phyloP scores from a whole-genome alignment of 1,284 basidiomycete genomes.

The Violaceomyces palustris region DNA sequence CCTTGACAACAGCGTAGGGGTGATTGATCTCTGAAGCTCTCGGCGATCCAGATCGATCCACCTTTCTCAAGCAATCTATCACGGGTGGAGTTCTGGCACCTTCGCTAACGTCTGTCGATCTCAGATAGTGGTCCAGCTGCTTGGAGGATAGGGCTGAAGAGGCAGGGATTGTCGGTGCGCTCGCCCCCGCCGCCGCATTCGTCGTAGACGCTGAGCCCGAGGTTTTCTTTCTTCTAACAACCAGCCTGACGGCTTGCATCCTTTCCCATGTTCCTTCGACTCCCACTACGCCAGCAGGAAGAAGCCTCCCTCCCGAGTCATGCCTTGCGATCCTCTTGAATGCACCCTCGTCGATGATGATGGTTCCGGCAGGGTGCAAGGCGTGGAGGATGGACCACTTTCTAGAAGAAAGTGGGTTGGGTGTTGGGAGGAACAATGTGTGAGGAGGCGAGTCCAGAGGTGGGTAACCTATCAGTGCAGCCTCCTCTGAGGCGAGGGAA shows the following conservation, averaged over 20 bases:
- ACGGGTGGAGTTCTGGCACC: too few species aligned
- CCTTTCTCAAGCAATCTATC: too few species aligned
- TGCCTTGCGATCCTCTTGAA: constrained; percentile 75
- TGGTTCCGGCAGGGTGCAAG: constrained; percentile 75
- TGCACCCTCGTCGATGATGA: constrained; percentile 84
- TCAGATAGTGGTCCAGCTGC: too few species aligned
- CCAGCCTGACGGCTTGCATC: constrained; percentile 84
- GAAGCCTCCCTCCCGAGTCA: constrained; percentile 80
- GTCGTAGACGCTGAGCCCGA: not conserved
- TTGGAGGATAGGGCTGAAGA: too few species aligned
- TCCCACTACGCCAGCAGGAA: constrained; percentile 82
- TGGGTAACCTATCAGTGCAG: constrained; percentile 27
- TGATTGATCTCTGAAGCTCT: too few species aligned
- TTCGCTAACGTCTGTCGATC: too few species aligned
- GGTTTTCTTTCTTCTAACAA: constrained; percentile 58
- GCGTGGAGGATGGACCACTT: constrained; percentile 96
- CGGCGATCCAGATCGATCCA: too few species aligned
- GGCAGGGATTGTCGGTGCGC: too few species aligned
- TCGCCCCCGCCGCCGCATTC: not conserved
- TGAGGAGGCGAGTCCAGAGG: constrained; percentile 62
- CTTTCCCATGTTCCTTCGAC: constrained; percentile 85
- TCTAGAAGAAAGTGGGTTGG: constrained; percentile 73
- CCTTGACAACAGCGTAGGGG: too few species aligned
- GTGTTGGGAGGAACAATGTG: constrained; percentile 76
- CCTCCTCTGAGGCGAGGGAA: constrained; percentile 16